Percentiles rank a stretch among this genome's conserved stretches.
Evolutionary conservation across 306 rosid species (phyloP).

Genomic region (Vigna trinervia): DNA sequence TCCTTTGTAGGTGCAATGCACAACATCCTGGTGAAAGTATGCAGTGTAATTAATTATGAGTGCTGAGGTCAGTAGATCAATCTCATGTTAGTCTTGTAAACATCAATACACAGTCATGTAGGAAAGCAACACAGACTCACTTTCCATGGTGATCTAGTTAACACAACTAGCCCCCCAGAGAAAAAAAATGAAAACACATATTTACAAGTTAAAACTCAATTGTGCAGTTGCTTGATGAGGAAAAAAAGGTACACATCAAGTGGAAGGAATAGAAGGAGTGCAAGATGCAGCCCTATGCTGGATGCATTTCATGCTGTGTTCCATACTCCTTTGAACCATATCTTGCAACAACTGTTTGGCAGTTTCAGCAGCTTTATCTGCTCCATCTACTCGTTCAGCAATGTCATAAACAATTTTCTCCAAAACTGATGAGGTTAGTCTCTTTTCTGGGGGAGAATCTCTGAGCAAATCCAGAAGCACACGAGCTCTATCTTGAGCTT

Average conservation of each 20-base stretch:
- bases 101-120: constrained; percentile 43
- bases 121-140: constrained; percentile 41
- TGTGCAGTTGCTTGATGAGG: constrained; percentile 46
- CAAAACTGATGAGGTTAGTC: constrained; percentile 63
- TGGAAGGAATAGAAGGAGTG: constrained; percentile 58
- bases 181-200: constrained; percentile 41
- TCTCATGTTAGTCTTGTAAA: constrained; percentile 53
- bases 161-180: constrained; percentile 42
- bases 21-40: constrained; percentile 34
- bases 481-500: constrained; percentile 76
- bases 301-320: constrained; percentile 65
- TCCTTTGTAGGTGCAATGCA: constrained; percentile 43
- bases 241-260: constrained; percentile 45
- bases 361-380: constrained; percentile 82
- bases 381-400: constrained; percentile 78
- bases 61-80: constrained; percentile 39
- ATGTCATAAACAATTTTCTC: constrained; percentile 84
- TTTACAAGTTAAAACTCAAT: constrained; percentile 54
- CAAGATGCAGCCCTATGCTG: constrained; percentile 62
- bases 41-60: constrained; percentile 40
- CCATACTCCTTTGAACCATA: constrained; percentile 84
- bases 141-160: constrained; percentile 40
- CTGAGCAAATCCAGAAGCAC: constrained; percentile 80
- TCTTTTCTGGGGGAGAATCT: constrained; percentile 73
- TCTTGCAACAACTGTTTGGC: constrained; percentile 74